phyloP scores from a whole-genome alignment of 139 green algal species.

The Tetraselmis chui region DNA sequence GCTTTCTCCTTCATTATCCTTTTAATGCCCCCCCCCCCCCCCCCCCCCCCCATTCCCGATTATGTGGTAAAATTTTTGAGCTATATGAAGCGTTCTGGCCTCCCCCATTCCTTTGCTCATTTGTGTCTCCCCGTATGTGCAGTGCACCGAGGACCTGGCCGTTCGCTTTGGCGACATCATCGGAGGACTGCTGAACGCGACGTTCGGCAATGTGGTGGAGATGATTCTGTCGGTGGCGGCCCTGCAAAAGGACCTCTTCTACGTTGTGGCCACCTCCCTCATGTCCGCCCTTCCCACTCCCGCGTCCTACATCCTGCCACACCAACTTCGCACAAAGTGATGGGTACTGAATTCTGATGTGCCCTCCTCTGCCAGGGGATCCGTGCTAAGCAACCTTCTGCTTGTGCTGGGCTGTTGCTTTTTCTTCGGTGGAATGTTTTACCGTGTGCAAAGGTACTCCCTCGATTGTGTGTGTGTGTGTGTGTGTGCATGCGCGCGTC shows the following conservation, averaged over 20 bases:
- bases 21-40: too few species aligned
- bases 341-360: too few species aligned
- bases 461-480: too few species aligned
- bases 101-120: too few species aligned
- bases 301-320: too few species aligned
- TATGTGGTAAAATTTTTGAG: too few species aligned
- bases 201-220: conserved; percentile 92
- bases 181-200: conserved; percentile 77
- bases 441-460: conserved; percentile 56
- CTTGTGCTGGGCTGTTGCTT: conserved; percentile 86
- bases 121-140: too few species aligned
- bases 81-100: too few species aligned
- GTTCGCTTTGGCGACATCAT: conserved; percentile 63
- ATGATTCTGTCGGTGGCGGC: conserved; percentile 84
- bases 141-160: conserved; percentile 73
- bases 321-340: too few species aligned
- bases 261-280: conserved; percentile 70
- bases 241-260: conserved; percentile 61
- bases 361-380: conserved; percentile 32
- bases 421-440: conserved; percentile 62
- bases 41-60: too few species aligned
- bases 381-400: conserved; percentile 83
- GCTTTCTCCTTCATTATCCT: too few species aligned
- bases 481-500: too few species aligned
- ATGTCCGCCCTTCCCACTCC: conserved; percentile 18